Conservation (phyloP, 805 yeast genomes). For the Wickerhamiella bombiphila region DNA sequence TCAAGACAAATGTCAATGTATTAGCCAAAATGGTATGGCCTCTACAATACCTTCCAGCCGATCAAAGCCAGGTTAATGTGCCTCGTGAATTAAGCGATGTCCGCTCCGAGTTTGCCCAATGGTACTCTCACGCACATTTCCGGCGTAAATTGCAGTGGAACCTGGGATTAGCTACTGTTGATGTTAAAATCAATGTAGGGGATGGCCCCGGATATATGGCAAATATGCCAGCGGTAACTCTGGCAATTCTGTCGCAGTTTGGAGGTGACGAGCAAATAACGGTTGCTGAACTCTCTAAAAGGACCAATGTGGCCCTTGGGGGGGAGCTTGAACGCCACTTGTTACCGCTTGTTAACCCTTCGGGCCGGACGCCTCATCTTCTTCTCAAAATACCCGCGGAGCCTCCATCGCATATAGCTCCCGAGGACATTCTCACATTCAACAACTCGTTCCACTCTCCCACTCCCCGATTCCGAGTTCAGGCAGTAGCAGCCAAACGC, state of each 20-base stretch:
- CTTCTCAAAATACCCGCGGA: constrained; percentile 46
- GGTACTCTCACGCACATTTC: constrained; percentile 36
- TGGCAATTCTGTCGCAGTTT: constrained; percentile 63
- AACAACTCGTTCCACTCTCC: constrained; percentile 32
- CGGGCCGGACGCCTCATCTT: constrained; percentile 46
- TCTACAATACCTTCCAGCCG: background rate
- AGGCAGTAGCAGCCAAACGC: constrained; percentile 46
- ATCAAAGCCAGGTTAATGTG: constrained; percentile 5
- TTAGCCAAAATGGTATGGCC: constrained; percentile 61
- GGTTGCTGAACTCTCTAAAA: constrained; percentile 43
- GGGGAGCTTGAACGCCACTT: constrained; percentile 61
- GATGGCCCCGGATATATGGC: constrained; percentile 53
- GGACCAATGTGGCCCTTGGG: constrained; percentile 54
- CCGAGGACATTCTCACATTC: constrained; percentile 52
- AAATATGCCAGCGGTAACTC: constrained; percentile 67
- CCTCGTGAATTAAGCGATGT: constrained; percentile 33
- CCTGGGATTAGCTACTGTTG: constrained; percentile 70
- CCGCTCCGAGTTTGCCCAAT: constrained; percentile 34
- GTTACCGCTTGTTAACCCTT: constrained; percentile 73
- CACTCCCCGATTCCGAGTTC: constrained; percentile 51
- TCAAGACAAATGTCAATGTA: constrained; percentile 36
- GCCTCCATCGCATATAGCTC: constrained; percentile 5
- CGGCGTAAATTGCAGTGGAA: constrained; percentile 65
- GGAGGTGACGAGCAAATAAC: constrained; percentile 40
- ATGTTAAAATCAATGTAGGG: constrained; percentile 55